A percentile compares a stretch with the other conserved stretches of the same genome.
phyloP scores from a whole-genome alignment of 208 protist genomes.

The Strigomonas galati region DNA sequence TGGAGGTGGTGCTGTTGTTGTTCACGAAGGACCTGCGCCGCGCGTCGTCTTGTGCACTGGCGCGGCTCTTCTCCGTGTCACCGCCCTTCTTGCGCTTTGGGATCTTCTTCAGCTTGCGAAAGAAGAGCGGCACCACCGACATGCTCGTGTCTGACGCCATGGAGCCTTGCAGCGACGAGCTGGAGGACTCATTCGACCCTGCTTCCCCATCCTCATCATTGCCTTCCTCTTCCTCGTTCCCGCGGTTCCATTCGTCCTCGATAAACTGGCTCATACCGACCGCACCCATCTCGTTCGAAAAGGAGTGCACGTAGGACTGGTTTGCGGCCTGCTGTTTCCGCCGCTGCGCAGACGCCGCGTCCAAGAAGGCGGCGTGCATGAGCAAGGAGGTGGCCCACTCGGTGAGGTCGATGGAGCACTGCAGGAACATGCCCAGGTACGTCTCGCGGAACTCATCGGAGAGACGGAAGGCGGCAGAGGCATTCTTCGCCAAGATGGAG shows the following conservation, averaged over 20 bases:
- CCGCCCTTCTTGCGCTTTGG: background rate
- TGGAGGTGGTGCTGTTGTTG: background rate
- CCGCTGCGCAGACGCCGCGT: constrained; percentile 20
- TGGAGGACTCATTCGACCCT: too few species aligned
- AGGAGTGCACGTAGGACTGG: background rate
- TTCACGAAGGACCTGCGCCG: background rate
- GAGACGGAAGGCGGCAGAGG: constrained; percentile 25
- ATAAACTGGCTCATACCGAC: too few species aligned
- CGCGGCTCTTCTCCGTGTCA: background rate
- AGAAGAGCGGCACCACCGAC: background rate
- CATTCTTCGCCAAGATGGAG: constrained; percentile 23
- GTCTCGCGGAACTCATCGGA: constrained; percentile 29
- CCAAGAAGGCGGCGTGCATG: constrained; percentile 43
- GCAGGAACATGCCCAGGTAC: constrained; percentile 36
- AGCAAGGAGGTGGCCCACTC: constrained; percentile 46
- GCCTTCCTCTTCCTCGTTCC: background rate
- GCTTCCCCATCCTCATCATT: background rate
- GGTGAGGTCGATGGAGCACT: constrained; percentile 38
- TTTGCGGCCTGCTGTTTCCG: background rate
- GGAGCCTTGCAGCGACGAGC: too few species aligned
- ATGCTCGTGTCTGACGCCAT: background rate
- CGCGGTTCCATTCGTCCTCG: background rate
- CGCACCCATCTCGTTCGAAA: too few species aligned
- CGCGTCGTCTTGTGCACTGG: background rate
- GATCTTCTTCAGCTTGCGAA: background rate